Base-by-base conservation (phyloP, 2,329 filamentous ascomycete species). In the Didymella lethalis region DNA sequence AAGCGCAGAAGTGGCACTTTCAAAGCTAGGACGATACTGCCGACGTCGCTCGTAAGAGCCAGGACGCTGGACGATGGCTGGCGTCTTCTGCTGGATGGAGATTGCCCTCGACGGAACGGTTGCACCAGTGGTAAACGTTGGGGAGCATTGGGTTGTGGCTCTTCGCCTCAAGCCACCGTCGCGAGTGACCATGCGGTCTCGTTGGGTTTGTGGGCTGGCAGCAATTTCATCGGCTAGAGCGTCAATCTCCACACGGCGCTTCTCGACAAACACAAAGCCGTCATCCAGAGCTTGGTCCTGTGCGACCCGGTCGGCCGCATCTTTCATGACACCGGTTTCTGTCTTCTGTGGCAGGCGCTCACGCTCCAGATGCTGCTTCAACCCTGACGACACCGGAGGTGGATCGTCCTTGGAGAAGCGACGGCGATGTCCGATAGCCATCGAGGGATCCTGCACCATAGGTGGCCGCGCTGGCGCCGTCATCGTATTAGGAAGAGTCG, bases 211-310 rank as follows among this genome's bases (percentile, higher is more conserved):
- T 47, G 91, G 90, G 70, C 91, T 94, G 51, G 93, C 90, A 44
- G 92, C 93, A 73, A 99, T 82, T 78, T 98, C 94, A 77, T 99
- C 95, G 23, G 95, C 95, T 70, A 99, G 90, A 2, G 95, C 95
- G 75, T 99, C 98, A 49, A 99, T 94, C 76, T 98, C 94, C 11
- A 99, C 93, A 20, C 93, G 90, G 64, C 90, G 88, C 81, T 97
- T 97, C 80, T 99, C 95, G 12, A 99, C 92, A 26, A 98, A 84
- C 20, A 99, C 94, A 70, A 98, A 99, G 65, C 98, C 95, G 64
- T 94, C 88, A 74, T 97, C 93, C 68, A 96, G 90, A 1, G 91
- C 91, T 48, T 96, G 88, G 64, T 98, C 94, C 69, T 96, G 91
- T 2, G 91, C 92, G 3, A 89, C 90, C 45, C 84, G 83, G 64